Evolutionary conservation across 768 basidiomycete genomes (phyloP), one percentile per base, ranked within the genome.

Genomic region (Candolleomyces efflorescens): DNA sequence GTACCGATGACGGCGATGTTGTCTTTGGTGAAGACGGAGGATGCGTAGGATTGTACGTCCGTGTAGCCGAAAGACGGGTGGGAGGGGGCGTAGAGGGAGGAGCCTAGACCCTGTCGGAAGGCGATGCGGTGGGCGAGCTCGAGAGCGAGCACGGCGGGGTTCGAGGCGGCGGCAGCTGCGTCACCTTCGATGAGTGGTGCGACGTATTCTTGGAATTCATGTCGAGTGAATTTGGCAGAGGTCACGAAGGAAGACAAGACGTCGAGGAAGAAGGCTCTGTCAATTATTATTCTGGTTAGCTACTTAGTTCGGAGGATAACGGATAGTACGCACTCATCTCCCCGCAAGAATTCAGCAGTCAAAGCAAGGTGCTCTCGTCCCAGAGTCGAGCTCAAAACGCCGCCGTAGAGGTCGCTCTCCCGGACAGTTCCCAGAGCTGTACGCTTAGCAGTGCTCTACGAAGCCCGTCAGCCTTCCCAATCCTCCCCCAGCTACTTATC

Each of bases 21-120:
- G 58, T 79, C 84, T 66, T 87, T 85, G 53, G 82, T 77, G 73
- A 95, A 94, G 22, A 85, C 85, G 54, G 82, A 72, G 27, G 81
- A 70, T 60, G 93, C 93, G 65, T 82, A 94, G 2, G 81, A 73
- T 68, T 87, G 85, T 65, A 96, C 81, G 62, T 92, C 88, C 12
- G 80, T 81, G 20, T 81, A 78, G 49, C 85, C 81, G 64, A 91
- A 71, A 63, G 80, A 73, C 59, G 75, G 75, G 67, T 90, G 85
- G 15, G 83, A 77, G n/a, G 87, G 77, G 18, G 94, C 89, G 73
- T 92, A 93, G 59, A 98, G 82, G 22, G 95, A 89, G 63, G 89
- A 82, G 64, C 96, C 96, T 65, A 98, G 93, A 15, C 96, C 96
- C 44, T 78, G 80, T 67, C 95, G 93, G 90, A 98, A 99, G 45